Base-by-base conservation (phyloP, 2,329 filamentous ascomycete genomes). In the Aspergillus terreus region DNA sequence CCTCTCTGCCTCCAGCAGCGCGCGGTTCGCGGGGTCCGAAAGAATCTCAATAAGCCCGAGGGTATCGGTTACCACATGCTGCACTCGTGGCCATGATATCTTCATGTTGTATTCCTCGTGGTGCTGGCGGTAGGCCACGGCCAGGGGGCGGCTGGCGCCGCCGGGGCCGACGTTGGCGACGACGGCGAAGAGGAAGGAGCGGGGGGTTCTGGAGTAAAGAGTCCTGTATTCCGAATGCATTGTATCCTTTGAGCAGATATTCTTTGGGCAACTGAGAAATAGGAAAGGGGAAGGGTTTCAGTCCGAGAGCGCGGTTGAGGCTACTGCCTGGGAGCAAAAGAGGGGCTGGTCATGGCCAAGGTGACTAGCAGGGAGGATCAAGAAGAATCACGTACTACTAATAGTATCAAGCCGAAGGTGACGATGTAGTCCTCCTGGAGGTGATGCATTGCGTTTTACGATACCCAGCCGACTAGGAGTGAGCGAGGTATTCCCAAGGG, bases 51-150 rank as follows among this genome's bases (percentile, higher is more conserved):
- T 51, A 12, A 55, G 47, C 32, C 48, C 50, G 21, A 57, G 55
- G n/a, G 25, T 57, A 35, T 57, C 50, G 27, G 50, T 36, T 38
- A 53, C 50, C n/a, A 57, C 19, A 48, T 44, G 19, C 10, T 10
- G 27, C 9, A 30, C 27, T 30, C 27, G 27, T 30, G 27, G 9
- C 2, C 27, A 11, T 30, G 27, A 30, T 30, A 1, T 3, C 27
- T 9, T 1, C 7, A 2, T 9, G 43, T 44, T 49, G 25, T 49
- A 6, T 21, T 38, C 12, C 25, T 57, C 47, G 25, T 45, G 27
- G 32, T 44, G 38, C 33, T 57, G 55, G 54, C 47, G 52, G 52
- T 57, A 57, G 51, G 51, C 54, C 49, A 56, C 49, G 46, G 44
- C 49, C 40, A 56, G 51, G 49, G 46, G 23, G 52, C 54, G 52